Evolutionary conservation across 2,329 filamentous ascomycete genomes (phyloP), one percentile per base, ranked within the genome.

Genomic region (Dactylellina haptotyla): DNA sequence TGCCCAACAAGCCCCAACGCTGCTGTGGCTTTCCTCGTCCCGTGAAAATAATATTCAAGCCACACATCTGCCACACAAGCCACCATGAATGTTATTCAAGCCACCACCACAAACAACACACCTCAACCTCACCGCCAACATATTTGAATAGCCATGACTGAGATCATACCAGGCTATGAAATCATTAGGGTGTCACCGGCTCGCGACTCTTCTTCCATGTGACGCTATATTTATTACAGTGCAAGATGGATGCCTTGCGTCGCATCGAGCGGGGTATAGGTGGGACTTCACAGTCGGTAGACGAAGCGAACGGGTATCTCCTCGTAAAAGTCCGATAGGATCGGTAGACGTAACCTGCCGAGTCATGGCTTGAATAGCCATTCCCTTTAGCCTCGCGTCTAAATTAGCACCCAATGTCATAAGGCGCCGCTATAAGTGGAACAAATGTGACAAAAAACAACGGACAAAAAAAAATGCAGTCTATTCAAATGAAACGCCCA

Each of bases 61-160:
- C 67, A 72, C 67, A 65, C 5, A 0, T 12, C 5, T 3, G 23
- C 41, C 14, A n/a, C 16, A 37, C 20, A 25, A 45, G 59, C 59
- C 59, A 64, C 50, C 57, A 2, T 16, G 9, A 2, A 3, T 4
- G 12, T 6, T n/a, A 67, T 67, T 67, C 59, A 72, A 72, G 59
- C 61, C 58, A 56, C 67, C 59, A 64, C 54, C 67, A 65, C 51
- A 45, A 10, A 28, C 64, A 67, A 67, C 64, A 37, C 64, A 59
- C 20, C 25, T 12, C 23, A 8, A 41, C 37, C 46, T 30, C 23
- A 41, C 14, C 10, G 23, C 28, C n/a, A 39, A 51, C 34, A 26
- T 12, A 32, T 20, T 32, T 39, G 43, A 53, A 53, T 63, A 48
- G 39, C 5, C 41, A 26, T 25, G 20, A n/a, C 25, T 16, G n/a